Percentiles rank a stretch among this genome's conserved stretches.
These are phyloP conservation scores for Chlorella variabilis DNA, from an alignment of 163 green algal genomes.

Conservation along the genomic window DNA sequence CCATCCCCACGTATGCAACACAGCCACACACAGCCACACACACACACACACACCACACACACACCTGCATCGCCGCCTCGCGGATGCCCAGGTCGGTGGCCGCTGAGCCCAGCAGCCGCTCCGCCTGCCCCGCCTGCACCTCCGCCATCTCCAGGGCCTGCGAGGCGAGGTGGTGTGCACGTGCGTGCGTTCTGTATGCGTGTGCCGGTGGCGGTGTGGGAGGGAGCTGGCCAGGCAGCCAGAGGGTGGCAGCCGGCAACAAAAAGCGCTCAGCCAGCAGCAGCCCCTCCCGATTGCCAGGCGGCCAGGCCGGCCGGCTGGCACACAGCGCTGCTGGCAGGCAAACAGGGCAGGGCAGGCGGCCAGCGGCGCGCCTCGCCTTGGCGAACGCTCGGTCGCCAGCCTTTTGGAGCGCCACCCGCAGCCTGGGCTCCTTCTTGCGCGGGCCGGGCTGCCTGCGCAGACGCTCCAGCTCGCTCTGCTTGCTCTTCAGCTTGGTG, in stretches of 20 bases:
- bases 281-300: too few species aligned
- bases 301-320: too few species aligned
- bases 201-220: too few species aligned
- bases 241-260: too few species aligned
- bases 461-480: conserved; percentile 29
- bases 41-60: too few species aligned
- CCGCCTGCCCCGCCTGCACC: conserved; percentile 10
- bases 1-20: too few species aligned
- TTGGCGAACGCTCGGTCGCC: neutral
- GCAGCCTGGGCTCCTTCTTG: conserved; percentile 35
- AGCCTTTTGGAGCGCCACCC: conserved; percentile 7
- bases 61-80: conserved; percentile 30
- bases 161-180: neutral
- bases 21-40: too few species aligned
- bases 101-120: neutral
- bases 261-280: too few species aligned
- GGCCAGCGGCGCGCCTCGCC: neutral
- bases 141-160: conserved; percentile 17
- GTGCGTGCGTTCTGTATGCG: neutral
- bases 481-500: conserved; percentile 14
- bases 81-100: conserved; percentile 36
- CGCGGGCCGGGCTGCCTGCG: conserved; percentile 53
- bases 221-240: too few species aligned
- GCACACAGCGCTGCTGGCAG: too few species aligned
- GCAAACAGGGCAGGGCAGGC: too few species aligned